Evolutionary conservation across 2,329 filamentous ascomycete genomes (phyloP).

Genomic region (Xylariaceae sp.): DNA sequence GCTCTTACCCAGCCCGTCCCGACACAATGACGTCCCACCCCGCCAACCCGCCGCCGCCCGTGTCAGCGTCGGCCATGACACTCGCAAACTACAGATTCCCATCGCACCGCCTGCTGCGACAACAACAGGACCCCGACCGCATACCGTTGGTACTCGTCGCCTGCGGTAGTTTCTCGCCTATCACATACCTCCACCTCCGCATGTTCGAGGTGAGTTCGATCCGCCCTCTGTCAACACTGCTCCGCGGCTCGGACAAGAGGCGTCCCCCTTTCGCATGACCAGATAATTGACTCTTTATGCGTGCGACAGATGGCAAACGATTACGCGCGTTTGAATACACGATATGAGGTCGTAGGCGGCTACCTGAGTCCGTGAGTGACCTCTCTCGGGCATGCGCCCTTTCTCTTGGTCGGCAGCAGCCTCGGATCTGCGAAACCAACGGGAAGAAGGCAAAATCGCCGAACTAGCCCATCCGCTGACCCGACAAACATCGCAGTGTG

Average conservation of each 20-base stretch:
- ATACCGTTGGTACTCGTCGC: slow-evolving; percentile 65
- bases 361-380: slow-evolving; percentile 31
- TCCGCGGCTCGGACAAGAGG: no score
- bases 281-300: no score
- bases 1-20: not conserved
- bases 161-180: slow-evolving; percentile 69
- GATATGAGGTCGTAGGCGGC: slow-evolving; percentile 82
- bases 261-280: no score
- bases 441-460: not conserved
- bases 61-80: slow-evolving; percentile 24
- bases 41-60: slow-evolving; percentile 6
- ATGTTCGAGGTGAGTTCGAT: slow-evolving; percentile 61
- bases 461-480: not conserved
- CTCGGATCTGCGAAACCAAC: not conserved
- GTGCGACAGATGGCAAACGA: slow-evolving; percentile 59
- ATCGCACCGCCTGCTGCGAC: slow-evolving; percentile 51
- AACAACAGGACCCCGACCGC: slow-evolving; percentile 50
- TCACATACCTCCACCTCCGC: slow-evolving; percentile 72
- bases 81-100: slow-evolving; percentile 55
- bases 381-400: not conserved
- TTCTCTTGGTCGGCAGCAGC: not conserved
- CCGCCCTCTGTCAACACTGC: no score
- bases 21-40: slow-evolving; percentile 14
- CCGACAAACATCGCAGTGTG: slow-evolving; percentile 54
- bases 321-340: slow-evolving; percentile 68